Base-by-base conservation (phyloP, 345 rosid species). In the Nasturtium officinale region DNA sequence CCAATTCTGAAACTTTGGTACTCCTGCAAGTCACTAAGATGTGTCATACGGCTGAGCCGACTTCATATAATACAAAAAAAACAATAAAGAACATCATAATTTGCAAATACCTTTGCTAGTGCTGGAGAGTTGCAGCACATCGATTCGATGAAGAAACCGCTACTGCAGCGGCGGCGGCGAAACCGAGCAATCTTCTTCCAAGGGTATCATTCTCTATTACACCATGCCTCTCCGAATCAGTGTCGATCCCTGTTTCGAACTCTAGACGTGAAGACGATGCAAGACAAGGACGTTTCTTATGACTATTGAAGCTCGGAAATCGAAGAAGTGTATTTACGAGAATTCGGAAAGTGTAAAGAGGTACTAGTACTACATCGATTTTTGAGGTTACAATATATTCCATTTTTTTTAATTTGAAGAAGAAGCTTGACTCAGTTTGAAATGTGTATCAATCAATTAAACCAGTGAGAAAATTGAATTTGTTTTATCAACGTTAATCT, bases 1-100 rank as follows among this genome's bases (percentile, higher is more conserved):
- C 96, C 96, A 56, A 90, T 88, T 78, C 95, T 88, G 70, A 90
- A 92, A 85, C 83, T 92, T 73, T 84, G 96, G 60, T 88, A 92
- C 63, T 92, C 98, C 98, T 92, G 83, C 18, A 64, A 64, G 50
- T n/a, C 58, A 63, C n/a, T n/a, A 72, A 40, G 26, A 40, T 37
- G 11, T 71, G 5, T 71, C 29, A 16, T 13, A n/a, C 35, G 2
- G 5, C 70, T 40, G 0, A 32, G 54, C 18, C 20, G 23, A 33
- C 51, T 7, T 26, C 37, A 66, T 23, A 46, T 16, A 38, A 38
- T 65, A 1, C 38, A 10, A 21, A 53, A 29, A 12, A 25, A 43
- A 18, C 48, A 42, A 7, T 2, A 26, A 46, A n/a, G 25, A 70
- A 33, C 15, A n/a, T n/a, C 12, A 52, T 42, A 63, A 18, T 8